Conservation (phyloP, 1,139 yeast genomes). For the Blastobotrys buckinghamii region DNA sequence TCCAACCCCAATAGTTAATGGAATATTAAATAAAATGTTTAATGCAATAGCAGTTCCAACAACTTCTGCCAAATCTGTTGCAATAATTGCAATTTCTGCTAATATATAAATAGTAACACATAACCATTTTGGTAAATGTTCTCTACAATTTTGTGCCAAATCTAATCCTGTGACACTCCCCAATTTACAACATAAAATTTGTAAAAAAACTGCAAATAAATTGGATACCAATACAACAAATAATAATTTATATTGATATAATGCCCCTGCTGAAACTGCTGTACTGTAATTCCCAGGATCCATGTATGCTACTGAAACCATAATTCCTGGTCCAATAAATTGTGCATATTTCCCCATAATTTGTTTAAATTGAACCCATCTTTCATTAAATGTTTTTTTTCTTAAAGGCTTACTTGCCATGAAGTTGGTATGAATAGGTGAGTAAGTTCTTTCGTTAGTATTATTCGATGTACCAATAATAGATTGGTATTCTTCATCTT, state of each 20-base stretch:
- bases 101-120: conserved; percentile 60
- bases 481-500: not conserved
- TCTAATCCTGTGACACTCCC: conserved; percentile 92
- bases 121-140: conserved; percentile 57
- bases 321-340: conserved; percentile 87
- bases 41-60: conserved; percentile 91
- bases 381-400: not conserved
- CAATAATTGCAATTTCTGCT: conserved; percentile 85
- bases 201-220: conserved; percentile 80
- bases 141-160: conserved; percentile 79
- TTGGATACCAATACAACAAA: conserved; percentile 79
- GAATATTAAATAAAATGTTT: conserved; percentile 71
- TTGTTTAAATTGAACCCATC: not conserved
- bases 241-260: conserved; percentile 72
- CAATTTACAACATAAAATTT: conserved; percentile 73
- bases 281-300: conserved; percentile 98
- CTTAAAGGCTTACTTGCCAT: not conserved
- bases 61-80: conserved; percentile 90
- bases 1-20: conserved; percentile 71
- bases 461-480: not conserved
- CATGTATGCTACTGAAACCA: conserved; percentile 95
- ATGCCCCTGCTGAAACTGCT: conserved; percentile 90
- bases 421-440: not conserved
- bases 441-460: no score
- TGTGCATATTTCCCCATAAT: conserved; percentile 45